Conservation (phyloP, 768 basidiomycete genomes). For the Pleurotus giganteus region DNA sequence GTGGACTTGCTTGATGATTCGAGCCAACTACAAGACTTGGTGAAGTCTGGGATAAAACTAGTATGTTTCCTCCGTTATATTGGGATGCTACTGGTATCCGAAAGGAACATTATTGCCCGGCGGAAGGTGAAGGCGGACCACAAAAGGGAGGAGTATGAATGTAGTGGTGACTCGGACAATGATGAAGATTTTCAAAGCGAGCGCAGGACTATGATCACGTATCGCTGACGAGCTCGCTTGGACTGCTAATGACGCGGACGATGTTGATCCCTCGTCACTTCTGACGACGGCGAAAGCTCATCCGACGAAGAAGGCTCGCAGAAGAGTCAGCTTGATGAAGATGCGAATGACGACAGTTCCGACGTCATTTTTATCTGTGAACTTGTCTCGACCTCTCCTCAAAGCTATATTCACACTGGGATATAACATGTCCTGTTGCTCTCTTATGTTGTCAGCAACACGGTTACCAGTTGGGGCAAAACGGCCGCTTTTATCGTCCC, state of each 20-base stretch:
- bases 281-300: slow-evolving; percentile 38
- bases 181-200: slow-evolving; percentile 34
- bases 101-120: slow-evolving; percentile 78
- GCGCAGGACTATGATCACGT: slow-evolving; percentile 31
- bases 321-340: slow-evolving; percentile 24
- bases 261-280: slow-evolving; percentile 39
- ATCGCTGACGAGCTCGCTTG: slow-evolving; percentile 34
- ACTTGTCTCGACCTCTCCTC: slow-evolving; percentile 90
- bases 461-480: slow-evolving; percentile 97
- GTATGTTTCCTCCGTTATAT: slow-evolving; percentile 35
- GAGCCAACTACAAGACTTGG: slow-evolving; percentile 47
- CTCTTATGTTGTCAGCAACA: slow-evolving; percentile 92
- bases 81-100: slow-evolving; percentile 10
- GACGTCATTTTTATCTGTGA: slow-evolving; percentile 89
- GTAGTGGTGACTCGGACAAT: slow-evolving; percentile 36
- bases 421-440: slow-evolving; percentile 79
- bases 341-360: slow-evolving; percentile 31
- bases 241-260: slow-evolving; percentile 22
- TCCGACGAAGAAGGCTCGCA: slow-evolving; percentile 6
- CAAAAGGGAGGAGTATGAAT: slow-evolving; percentile 48
- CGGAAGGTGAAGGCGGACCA: slow-evolving; percentile 61
- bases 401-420: slow-evolving; percentile 84
- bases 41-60: slow-evolving; percentile 61
- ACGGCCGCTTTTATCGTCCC: slow-evolving; percentile 97
- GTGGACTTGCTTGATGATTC: slow-evolving; percentile 46